These are phyloP conservation scores for Cucumis hystrix DNA, from an alignment of 306 rosid genomes.

Conservation along the genomic window DNA sequence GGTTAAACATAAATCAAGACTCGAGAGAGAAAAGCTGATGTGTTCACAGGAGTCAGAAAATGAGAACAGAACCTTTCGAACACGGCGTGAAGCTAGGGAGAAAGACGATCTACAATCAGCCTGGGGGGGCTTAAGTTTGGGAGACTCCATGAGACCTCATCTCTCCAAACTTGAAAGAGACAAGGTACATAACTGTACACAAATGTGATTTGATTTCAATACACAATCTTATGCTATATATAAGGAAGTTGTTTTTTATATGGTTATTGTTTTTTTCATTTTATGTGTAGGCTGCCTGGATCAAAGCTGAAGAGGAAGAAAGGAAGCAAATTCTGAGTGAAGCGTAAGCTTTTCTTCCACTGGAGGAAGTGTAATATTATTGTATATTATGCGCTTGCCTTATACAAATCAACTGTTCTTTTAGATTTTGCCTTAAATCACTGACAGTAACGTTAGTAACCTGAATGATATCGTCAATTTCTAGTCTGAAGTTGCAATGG, in stretches of 20 bases:
- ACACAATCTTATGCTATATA: not conserved
- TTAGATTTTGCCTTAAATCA: not conserved
- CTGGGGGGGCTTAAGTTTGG: slow-evolving; percentile 82
- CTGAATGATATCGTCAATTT: not conserved
- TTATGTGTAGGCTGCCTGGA: slow-evolving; percentile 67
- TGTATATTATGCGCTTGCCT: not conserved
- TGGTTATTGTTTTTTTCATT: not conserved
- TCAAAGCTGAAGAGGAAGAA: slow-evolving; percentile 79
- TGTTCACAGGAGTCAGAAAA: slow-evolving; percentile 44
- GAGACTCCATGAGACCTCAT: slow-evolving; percentile 65
- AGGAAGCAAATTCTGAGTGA: slow-evolving; percentile 26
- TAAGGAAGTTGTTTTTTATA: not conserved
- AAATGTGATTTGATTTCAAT: not conserved
- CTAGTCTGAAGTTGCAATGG: not conserved
- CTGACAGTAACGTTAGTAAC: not conserved
- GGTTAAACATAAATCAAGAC: slow-evolving; percentile 60
- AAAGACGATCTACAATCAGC: slow-evolving; percentile 69
- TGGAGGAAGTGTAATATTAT: not conserved
- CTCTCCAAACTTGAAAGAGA: slow-evolving; percentile 70
- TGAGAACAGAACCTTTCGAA: slow-evolving; percentile 17
- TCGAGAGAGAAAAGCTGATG: slow-evolving; percentile 59
- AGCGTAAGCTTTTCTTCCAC: slow-evolving; percentile 1
- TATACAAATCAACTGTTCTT: not conserved
- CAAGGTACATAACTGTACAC: slow-evolving; percentile 38
- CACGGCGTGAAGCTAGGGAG: slow-evolving; percentile 72